Base-by-base conservation (phyloP, 176 grass and related monocot genomes). In the Hyparrhenia diplandra region DNA sequence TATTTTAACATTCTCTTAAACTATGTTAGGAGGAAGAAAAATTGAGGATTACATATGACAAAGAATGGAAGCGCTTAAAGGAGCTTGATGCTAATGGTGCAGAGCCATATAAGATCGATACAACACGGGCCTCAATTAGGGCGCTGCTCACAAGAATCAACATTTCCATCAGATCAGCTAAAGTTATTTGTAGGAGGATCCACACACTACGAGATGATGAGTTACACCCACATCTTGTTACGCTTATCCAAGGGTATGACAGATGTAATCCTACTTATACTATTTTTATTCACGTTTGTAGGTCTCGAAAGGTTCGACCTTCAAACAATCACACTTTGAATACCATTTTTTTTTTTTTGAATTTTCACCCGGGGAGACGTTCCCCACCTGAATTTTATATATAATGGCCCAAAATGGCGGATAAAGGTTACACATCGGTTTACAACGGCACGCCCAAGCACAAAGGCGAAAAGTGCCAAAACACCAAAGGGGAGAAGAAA, bases 241-340 rank as follows among this genome's bases (percentile, higher is more conserved):
- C 84, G 18, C 77, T 97, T 85, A 87, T 94, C 69, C 90, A 90
- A 81, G 90, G 94, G 94, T 97, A 97, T 78, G 89, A 24, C 43
- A 81, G 42, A 61, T 69, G n/a, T 59, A 67, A 9, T 31, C 24
- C 46, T 10, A 30, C 36, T 49, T 21, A 8, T 47, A 36, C 17
- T 55, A 6, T 85, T 85, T 68, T 47, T 64, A 43, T 45, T 16
- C 21, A 55, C 43, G 70, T 36, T 1, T n/a, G 24, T 76, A 21
- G 21, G 20, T 80, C 25, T 62, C 28, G 14, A 69, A 68, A 3
- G 24, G 34, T 85, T 69, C 34, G 28, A n/a, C 66, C 40, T 54
- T 75, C 18, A 27, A 88, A 37, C 34, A 24, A 27, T 80, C 40
- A 29, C 21, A 11, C 6, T 65, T 71, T 64, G 58, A 36, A 71